Conservation (phyloP, 352 stramenopile species). For the Phytophthora gonapodyides region DNA sequence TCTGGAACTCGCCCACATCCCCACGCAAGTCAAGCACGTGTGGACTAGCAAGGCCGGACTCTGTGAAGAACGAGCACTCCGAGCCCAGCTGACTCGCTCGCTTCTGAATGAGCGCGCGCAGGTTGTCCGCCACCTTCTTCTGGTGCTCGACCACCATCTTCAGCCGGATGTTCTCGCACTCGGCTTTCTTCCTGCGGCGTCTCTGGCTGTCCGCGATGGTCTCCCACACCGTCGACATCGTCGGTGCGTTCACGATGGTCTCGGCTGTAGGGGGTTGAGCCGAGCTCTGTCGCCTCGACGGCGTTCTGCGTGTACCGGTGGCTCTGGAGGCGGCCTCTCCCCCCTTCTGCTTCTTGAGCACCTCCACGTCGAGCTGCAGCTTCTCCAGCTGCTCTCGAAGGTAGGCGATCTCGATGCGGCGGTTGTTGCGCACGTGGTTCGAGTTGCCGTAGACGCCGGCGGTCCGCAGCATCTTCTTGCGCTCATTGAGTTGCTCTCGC, state of each 20-base stretch:
- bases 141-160: conserved; percentile 45
- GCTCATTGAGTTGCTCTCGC: conserved; percentile 18
- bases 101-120: conserved; percentile 25
- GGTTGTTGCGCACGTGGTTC: conserved; percentile 41
- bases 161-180: conserved; percentile 48
- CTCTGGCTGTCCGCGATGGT: conserved; percentile 37
- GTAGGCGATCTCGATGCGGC: conserved; percentile 45
- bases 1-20: conserved; percentile 31
- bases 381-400: conserved; percentile 40
- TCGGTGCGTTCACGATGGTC: conserved; percentile 13
- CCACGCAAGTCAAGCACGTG: conserved; percentile 17
- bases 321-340: background rate
- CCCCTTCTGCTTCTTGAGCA: conserved; percentile 22
- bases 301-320: background rate
- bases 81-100: conserved; percentile 24
- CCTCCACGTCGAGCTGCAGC: conserved; percentile 35
- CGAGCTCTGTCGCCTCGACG: background rate
- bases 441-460: conserved; percentile 33
- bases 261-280: background rate
- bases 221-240: conserved; percentile 27
- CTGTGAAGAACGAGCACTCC: conserved; percentile 27
- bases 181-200: conserved; percentile 31
- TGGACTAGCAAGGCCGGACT: conserved; percentile 11
- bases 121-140: conserved; percentile 21
- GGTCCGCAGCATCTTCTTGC: conserved; percentile 29